Evolutionary conservation across 1,284 basidiomycete genomes (phyloP), one percentile per base, ranked within the genome.

Genomic region (Apiotrichum sp.): DNA sequence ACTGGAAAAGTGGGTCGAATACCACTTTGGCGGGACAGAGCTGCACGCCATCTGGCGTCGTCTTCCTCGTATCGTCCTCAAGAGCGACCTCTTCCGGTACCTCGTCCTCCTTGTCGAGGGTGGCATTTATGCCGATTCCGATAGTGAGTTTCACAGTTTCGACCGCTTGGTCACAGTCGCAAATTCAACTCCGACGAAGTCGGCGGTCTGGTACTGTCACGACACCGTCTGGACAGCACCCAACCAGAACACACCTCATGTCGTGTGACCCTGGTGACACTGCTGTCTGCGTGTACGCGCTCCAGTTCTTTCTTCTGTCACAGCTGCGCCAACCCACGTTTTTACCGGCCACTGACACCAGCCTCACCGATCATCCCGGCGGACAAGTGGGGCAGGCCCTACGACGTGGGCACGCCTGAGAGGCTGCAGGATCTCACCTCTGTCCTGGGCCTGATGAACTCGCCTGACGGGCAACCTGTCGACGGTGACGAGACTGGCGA

Each of bases 81-180:
- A 63, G 16, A 65, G 71, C n/a, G 74, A 76, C 48, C 61, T 65
- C 42, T 56, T 76, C 8, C 65, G 76, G 5, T 78, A 78, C 53
- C 68, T 77, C 11, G 52, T 77, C 5, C 54, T 77, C 1, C 57
- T 71, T 8, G 52, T 76, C 13, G 56, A 69, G 39, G 76, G 76
- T 32, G 76, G 76, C 2, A 73, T 78, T 49, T 78, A 78, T 62
- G 59, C 69, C 9, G 76, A 78, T 52, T 73, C 70, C n/a, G 77
- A 78, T 56, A 78, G 76, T 13, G 50, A 42, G 35, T 60, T 47
- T 16, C 31, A n/a, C 8, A 9, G 40, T 29, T 3, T 29, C 29
- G 3, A 29, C 2, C 29, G 29, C 29, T 29, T 29, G 29, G 29
- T 29, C 29, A 3, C 29, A 29, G 29, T 29, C 29, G 29, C 29